Evolutionary conservation across 2,329 filamentous ascomycete species (phyloP).

Genomic region (Hypoxylon sp.): DNA sequence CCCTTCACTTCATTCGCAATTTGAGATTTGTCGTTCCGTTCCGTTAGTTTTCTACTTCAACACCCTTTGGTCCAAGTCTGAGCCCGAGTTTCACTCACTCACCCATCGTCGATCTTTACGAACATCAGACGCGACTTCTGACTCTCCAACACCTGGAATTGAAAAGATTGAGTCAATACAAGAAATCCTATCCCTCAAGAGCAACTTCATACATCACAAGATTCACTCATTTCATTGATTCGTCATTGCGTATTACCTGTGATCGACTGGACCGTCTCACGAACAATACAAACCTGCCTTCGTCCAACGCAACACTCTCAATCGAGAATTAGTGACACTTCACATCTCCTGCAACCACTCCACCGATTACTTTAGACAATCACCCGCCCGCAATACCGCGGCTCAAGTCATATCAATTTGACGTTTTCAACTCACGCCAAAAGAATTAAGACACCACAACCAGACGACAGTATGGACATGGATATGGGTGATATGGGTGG

Average conservation of each 20-base stretch:
- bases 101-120: constrained; percentile 14
- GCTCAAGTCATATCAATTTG: neutral
- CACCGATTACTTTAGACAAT: neutral
- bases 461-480: constrained; percentile 36
- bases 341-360: neutral
- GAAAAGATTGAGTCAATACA: neutral
- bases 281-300: constrained; percentile 11
- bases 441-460: constrained; percentile 6
- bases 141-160: constrained; percentile 16
- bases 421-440: neutral
- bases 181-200: constrained; percentile 9
- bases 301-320: constrained; percentile 17
- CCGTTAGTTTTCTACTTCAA: constrained; percentile 3
- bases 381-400: neutral
- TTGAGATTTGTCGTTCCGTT: neutral
- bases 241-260: constrained; percentile 10
- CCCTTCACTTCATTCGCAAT: constrained; percentile 11
- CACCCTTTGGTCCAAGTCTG: neutral
- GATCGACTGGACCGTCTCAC: constrained; percentile 18
- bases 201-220: constrained; percentile 6
- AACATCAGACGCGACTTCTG: constrained; percentile 20
- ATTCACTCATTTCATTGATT: neutral
- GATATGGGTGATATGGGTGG: constrained; percentile 38
- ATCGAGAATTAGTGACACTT: constrained; percentile 2
- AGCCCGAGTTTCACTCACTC: neutral